A percentile compares a stretch with the other conserved stretches of the same genome.
Evolutionary conservation across 805 yeast species (phyloP).

Genomic region (Komagataella pastoris): DNA sequence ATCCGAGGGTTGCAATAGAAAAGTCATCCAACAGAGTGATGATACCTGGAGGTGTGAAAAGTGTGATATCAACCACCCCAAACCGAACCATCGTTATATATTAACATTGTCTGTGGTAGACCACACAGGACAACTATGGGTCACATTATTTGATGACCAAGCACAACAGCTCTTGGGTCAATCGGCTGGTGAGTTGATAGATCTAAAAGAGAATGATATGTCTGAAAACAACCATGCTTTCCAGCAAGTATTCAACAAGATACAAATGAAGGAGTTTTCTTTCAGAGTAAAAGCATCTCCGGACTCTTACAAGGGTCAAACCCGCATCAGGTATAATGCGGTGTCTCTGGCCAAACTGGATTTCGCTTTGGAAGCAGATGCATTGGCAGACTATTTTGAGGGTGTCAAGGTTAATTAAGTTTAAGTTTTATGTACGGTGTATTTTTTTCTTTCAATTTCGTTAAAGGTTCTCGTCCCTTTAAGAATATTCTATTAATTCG

Average conservation of each 20-base stretch:
- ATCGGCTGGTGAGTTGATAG: slow-evolving; percentile 48
- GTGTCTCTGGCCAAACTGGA: slow-evolving; percentile 39
- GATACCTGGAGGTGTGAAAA: slow-evolving; percentile 90
- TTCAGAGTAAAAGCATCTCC: slow-evolving; percentile 74
- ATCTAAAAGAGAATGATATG: slow-evolving; percentile 24
- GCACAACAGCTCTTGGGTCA: slow-evolving; percentile 52
- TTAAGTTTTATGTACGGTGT: slow-evolving; percentile 6
- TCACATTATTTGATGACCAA: slow-evolving; percentile 76
- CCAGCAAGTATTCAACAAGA: slow-evolving; percentile 21
- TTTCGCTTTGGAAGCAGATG: slow-evolving; percentile 46
- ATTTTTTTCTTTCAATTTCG: not conserved
- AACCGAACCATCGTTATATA: slow-evolving; percentile 72
- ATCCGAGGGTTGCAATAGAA: slow-evolving; percentile 66
- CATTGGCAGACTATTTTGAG: slow-evolving; percentile 33
- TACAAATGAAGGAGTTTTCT: slow-evolving; percentile 53
- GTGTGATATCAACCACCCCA: slow-evolving; percentile 57
- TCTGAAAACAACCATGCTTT: slow-evolving; percentile 33
- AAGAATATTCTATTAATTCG: slow-evolving; percentile 31
- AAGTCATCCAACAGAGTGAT: slow-evolving; percentile 60
- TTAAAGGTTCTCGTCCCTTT: not conserved
- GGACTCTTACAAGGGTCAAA: slow-evolving; percentile 71
- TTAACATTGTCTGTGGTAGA: slow-evolving; percentile 70
- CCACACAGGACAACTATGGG: slow-evolving; percentile 72
- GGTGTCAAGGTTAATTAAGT: slow-evolving; percentile 9
- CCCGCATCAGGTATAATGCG: slow-evolving; percentile 64